Evolutionary conservation across 1,284 basidiomycete genomes (phyloP), one percentile per base, ranked within the genome.

Genomic region (Singerocomus rubriflavus): DNA sequence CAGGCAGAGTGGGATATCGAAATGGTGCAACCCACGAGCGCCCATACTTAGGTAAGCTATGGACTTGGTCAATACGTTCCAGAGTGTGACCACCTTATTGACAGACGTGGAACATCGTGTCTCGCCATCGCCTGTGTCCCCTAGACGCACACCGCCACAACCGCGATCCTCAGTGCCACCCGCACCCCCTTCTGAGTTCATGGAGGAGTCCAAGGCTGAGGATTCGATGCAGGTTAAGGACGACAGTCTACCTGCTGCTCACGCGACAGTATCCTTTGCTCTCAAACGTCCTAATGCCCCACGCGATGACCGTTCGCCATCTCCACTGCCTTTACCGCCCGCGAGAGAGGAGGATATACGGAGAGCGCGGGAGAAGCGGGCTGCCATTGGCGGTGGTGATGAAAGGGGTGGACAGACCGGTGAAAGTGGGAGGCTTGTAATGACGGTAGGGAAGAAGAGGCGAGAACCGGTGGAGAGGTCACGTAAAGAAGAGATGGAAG

Each of bases 401-500:
- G 57, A 48, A 27, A 50, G 26, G 13, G 46, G 26, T n/a, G 48
- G 43, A 4, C 46, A 50, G 10, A 21, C 17, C 12, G 30, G 33
- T 31, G 61, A 64, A n/a, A 38, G 12, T 14, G 54, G 44, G 11
- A 26, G 30, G 8, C 36, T 38, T 7, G 7, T 35, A 31, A 16
- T 34, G 30, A 17, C 41, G 4, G 37, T 29, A 32, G 53, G 38
- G 37, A 58, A 57, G 62, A 60, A 67, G 56, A 65, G 68, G 58
- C 67, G 67, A 16, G 56, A 70, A 41, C 71, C 73, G 2, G 66
- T 74, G 3, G 73, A 75, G n/a, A 76, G 84, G 49, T 74, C 83
- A 3, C 70, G 73, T 21, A 82, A 84, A 53, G 80, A 88, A 53
- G 93, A 95, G 63, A 65, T 75, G 56, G 69, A 71, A 36, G 80